phyloP scores from a whole-genome alignment of 2,329 filamentous ascomycete species.

The Fusarium sp. region DNA sequence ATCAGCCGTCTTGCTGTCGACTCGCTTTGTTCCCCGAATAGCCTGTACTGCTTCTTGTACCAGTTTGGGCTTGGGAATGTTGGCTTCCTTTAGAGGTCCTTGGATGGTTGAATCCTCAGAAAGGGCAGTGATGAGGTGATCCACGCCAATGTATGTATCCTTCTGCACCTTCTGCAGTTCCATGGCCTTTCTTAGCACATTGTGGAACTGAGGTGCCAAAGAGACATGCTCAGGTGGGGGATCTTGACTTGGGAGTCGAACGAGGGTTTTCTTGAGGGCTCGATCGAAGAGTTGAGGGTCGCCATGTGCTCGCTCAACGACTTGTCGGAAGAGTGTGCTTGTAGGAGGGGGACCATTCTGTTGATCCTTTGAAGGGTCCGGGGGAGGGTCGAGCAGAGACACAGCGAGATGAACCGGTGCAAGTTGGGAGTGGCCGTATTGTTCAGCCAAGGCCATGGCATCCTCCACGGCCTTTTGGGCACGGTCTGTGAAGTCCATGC shows the following conservation, averaged over 20 bases:
- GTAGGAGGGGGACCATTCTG: conserved; percentile 75
- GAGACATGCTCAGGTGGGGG: conserved; percentile 90
- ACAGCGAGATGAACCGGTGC: conserved; percentile 90
- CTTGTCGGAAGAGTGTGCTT: conserved; percentile 90
- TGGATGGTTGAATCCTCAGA: conserved; percentile 82
- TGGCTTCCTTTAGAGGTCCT: conserved; percentile 80
- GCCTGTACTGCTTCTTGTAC: conserved; percentile 90
- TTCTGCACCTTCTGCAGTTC: conserved; percentile 98
- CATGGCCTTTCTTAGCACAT: conserved; percentile 82
- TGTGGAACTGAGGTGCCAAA: conserved; percentile 82
- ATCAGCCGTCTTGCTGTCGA: conserved; percentile 96
- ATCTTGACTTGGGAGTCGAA: conserved; percentile 92
- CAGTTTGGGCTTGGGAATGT: conserved; percentile 90
- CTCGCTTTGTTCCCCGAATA: conserved; percentile 90
- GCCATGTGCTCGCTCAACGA: conserved; percentile 91
- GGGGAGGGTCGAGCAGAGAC: conserved; percentile 78
- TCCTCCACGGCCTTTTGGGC: conserved; percentile 90
- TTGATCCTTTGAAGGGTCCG: conserved; percentile 82
- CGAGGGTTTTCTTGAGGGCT: conserved; percentile 88
- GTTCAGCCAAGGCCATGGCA: conserved; percentile 85
- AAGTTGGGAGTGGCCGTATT: conserved; percentile 92
- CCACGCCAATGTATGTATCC: conserved; percentile 91
- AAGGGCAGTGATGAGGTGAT: conserved; percentile 89
- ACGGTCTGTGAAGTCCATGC: conserved; percentile 93
- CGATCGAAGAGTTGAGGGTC: conserved; percentile 90